Conservation (phyloP, 176 grass and related monocot genomes). For the Oryza meridionalis region DNA sequence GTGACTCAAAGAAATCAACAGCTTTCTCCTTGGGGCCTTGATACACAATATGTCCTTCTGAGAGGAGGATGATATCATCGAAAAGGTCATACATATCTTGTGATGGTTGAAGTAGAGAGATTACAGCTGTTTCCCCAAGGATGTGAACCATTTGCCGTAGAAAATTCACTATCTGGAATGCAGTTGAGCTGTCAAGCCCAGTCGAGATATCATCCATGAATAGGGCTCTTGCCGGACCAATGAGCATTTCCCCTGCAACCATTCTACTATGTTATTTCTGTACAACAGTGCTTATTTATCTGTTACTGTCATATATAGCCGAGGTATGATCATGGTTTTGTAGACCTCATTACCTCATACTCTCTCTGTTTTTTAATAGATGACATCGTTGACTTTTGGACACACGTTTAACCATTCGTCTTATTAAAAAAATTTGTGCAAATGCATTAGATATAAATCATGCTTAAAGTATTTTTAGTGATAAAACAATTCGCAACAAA, state of each 20-base stretch:
- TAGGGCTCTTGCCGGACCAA: slow-evolving; percentile 57
- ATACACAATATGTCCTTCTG: slow-evolving; percentile 66
- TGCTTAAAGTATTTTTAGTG: too few relatives aligned
- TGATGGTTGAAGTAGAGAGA: slow-evolving; percentile 71
- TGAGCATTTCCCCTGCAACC: slow-evolving; percentile 67
- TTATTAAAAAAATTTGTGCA: too few relatives aligned
- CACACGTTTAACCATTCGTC: too few relatives aligned
- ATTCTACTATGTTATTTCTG: neutral
- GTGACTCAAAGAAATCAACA: slow-evolving; percentile 54
- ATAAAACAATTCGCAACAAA: too few relatives aligned
- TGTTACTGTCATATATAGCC: neutral
- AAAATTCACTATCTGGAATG: slow-evolving; percentile 63
- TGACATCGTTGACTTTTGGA: too few relatives aligned
- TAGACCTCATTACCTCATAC: neutral
- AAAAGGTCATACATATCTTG: slow-evolving; percentile 69
- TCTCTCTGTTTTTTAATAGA: too few relatives aligned
- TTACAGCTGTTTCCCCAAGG: slow-evolving; percentile 51
- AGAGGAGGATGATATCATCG: slow-evolving; percentile 65
- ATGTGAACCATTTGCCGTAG: slow-evolving; percentile 52
- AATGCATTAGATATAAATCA: too few relatives aligned
- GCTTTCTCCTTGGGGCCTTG: slow-evolving; percentile 61
- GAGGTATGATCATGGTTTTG: neutral
- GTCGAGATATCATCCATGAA: slow-evolving; percentile 87
- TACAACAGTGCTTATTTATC: neutral
- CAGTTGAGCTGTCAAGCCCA: slow-evolving; percentile 73